Conservation (phyloP, 352 stramenopile genomes). For the Elongisporangium senticosum region DNA sequence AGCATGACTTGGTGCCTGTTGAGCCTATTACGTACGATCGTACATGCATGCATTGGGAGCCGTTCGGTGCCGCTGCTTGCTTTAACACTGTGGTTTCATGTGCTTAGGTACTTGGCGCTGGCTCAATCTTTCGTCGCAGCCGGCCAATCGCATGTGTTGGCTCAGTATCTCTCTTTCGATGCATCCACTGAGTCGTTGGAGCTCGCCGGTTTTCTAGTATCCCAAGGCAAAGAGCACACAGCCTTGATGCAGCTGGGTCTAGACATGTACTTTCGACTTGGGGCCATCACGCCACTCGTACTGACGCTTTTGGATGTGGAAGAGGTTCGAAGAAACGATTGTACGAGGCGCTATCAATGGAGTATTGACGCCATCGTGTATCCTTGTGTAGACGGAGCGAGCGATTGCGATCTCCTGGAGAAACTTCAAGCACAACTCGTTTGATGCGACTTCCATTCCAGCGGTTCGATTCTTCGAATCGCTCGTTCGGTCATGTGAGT, state of each 20-base stretch:
- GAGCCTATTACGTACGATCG: constrained; percentile 54
- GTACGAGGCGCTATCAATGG: not conserved
- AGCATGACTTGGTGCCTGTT: constrained; percentile 38
- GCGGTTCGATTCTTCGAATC: constrained; percentile 44
- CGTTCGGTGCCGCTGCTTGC: not conserved
- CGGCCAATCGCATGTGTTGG: constrained; percentile 41
- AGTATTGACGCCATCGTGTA: not conserved
- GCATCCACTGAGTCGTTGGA: constrained; percentile 48
- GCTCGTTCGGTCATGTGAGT: constrained; percentile 23
- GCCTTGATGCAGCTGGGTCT: constrained; percentile 49
- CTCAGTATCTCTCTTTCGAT: constrained; percentile 61
- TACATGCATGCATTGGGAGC: not conserved
- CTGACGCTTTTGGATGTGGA: constrained; percentile 38
- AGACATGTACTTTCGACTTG: constrained; percentile 65
- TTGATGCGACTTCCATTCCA: constrained; percentile 31
- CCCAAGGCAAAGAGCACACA: constrained; percentile 13
- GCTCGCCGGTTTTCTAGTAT: constrained; percentile 49
- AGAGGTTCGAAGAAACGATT: constrained; percentile 22
- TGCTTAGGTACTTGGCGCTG: constrained; percentile 42
- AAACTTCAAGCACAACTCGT: constrained; percentile 31
- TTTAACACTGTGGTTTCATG: not conserved
- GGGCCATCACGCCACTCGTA: constrained; percentile 36
- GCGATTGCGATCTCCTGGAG: constrained; percentile 44
- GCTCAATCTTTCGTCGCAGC: constrained; percentile 44
- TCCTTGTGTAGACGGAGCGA: constrained; percentile 21